phyloP scores from a whole-genome alignment of 2,329 filamentous ascomycete genomes.

The Colletotrichum tropicicola region DNA sequence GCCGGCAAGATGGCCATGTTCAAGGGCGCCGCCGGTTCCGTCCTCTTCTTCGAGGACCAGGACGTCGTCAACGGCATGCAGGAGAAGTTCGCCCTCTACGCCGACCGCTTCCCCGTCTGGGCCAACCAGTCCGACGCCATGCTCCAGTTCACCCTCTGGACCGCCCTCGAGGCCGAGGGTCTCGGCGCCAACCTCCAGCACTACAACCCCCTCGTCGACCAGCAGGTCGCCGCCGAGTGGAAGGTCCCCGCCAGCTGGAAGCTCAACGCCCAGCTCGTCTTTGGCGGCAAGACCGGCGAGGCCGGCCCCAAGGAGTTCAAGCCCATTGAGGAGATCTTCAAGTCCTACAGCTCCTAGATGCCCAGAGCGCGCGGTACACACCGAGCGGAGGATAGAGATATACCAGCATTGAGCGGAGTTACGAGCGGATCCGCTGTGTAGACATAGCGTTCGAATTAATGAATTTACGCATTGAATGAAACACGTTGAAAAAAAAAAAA shows the following conservation, averaged over 20 bases:
- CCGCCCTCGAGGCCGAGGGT: constrained; percentile 82
- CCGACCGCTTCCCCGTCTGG: constrained; percentile 83
- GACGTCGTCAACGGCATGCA: constrained; percentile 72
- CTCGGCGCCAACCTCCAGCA: constrained; percentile 92
- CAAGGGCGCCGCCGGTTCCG: constrained; percentile 78
- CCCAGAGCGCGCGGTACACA: not conserved
- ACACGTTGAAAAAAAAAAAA: no score
- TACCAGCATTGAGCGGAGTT: constrained; percentile 17
- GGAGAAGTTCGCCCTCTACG: constrained; percentile 76
- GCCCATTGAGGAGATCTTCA: constrained; percentile 73
- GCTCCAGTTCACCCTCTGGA: constrained; percentile 84
- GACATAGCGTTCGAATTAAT: constrained; percentile 14
- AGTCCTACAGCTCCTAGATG: constrained; percentile 65
- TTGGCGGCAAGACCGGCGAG: constrained; percentile 70
- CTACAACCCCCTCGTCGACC: constrained; percentile 88
- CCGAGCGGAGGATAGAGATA: not conserved
- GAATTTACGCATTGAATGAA: constrained; percentile 26
- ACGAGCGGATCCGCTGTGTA: not conserved
- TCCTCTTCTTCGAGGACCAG: constrained; percentile 89
- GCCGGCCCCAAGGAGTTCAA: constrained; percentile 71
- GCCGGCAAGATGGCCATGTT: constrained; percentile 61
- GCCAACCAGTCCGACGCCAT: constrained; percentile 81
- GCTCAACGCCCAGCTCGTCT: constrained; percentile 85
- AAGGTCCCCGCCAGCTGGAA: constrained; percentile 77
- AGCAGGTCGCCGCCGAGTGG: constrained; percentile 75